phyloP scores from a whole-genome alignment of 345 rosid genomes.

The Acer negundo region DNA sequence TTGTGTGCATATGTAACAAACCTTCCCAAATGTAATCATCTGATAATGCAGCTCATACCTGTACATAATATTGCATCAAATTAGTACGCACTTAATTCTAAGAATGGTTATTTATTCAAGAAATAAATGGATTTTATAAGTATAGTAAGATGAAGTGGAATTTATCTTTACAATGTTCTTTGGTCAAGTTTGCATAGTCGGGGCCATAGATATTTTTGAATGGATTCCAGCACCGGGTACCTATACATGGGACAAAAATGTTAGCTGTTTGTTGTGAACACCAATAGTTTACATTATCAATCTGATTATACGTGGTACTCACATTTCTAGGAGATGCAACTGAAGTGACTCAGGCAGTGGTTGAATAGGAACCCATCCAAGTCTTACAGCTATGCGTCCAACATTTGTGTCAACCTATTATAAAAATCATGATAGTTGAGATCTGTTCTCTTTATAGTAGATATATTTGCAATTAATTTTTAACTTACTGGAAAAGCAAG shows the following conservation, averaged over 20 bases:
- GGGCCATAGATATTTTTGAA: constrained; percentile 97
- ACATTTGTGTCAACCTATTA: constrained; percentile 98
- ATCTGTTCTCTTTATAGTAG: constrained; percentile 18
- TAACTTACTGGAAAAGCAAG: constrained; percentile 95
- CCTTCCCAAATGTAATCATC: constrained; percentile 99
- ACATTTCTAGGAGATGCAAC: constrained; percentile 94
- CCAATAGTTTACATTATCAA: constrained; percentile 7
- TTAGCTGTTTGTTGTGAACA: constrained; percentile 17
- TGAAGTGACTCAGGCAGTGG: constrained; percentile 98
- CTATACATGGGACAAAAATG: constrained; percentile 34
- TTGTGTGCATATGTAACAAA: constrained; percentile 20
- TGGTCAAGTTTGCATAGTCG: constrained; percentile 95
- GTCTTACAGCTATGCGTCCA: constrained; percentile 94
- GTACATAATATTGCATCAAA: constrained; percentile 29
- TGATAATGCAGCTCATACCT: constrained; percentile 99
- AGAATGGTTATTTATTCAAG: constrained; percentile 6
- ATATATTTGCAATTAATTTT: background rate
- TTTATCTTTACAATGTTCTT: constrained; percentile 65
- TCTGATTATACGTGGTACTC: constrained; percentile 32
- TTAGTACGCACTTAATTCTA: constrained; percentile 22
- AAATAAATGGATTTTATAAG: constrained; percentile 11
- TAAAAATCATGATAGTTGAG: constrained; percentile 15
- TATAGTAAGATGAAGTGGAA: constrained; percentile 16
- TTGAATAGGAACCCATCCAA: constrained; percentile 99
- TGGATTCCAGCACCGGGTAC: constrained; percentile 91